Conservation (phyloP, 2,329 filamentous ascomycete species). For the Phoma herbarum region DNA sequence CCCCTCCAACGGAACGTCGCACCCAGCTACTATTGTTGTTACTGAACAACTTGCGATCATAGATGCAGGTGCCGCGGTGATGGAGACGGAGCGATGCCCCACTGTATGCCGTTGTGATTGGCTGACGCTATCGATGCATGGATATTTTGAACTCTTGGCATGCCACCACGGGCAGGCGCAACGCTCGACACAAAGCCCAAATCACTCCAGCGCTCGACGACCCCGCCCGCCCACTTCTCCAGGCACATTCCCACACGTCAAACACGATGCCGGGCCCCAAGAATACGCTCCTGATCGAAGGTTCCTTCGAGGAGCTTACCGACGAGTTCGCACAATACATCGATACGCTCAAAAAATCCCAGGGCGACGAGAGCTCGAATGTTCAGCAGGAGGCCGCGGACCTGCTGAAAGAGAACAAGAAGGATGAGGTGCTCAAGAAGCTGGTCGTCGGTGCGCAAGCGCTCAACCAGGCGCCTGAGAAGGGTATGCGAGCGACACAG, state of each 20-base stretch:
- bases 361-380: slow-evolving; percentile 61
- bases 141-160: slow-evolving; percentile 22
- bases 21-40: no score
- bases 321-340: slow-evolving; percentile 96
- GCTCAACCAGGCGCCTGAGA: slow-evolving; percentile 88
- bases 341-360: slow-evolving; percentile 76
- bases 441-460: slow-evolving; percentile 80
- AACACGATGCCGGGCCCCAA: slow-evolving; percentile 66
- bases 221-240: slow-evolving; percentile 28
- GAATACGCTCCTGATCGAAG: slow-evolving; percentile 80
- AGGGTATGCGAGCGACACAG: slow-evolving; percentile 61
- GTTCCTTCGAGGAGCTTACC: slow-evolving; percentile 89
- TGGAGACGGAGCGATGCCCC: slow-evolving; percentile 6
- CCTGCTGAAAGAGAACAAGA: slow-evolving; percentile 72
- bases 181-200: slow-evolving; percentile 22
- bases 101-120: slow-evolving; percentile 7
- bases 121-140: slow-evolving; percentile 10
- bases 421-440: slow-evolving; percentile 87
- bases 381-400: slow-evolving; percentile 73
- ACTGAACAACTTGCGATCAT: not conserved
- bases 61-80: not conserved
- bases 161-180: slow-evolving; percentile 26
- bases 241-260: slow-evolving; percentile 35
- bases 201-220: slow-evolving; percentile 24
- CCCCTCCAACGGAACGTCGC: no score